Evolutionary conservation across 441 rosid species (phyloP), one percentile per base, ranked within the genome.

Genomic region (Eutrema salsugineum): DNA sequence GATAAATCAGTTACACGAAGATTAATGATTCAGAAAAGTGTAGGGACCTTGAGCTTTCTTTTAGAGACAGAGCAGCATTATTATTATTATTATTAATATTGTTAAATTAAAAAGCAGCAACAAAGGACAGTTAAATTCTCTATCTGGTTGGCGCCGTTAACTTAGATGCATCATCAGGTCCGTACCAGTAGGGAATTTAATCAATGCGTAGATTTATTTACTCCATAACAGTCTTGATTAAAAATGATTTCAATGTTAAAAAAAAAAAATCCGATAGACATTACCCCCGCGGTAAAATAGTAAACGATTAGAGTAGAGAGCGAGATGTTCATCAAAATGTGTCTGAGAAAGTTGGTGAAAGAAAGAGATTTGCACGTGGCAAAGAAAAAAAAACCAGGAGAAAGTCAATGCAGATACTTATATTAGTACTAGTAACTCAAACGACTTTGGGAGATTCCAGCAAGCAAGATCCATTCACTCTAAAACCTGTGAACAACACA

Each of bases 241-340:
- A n/a, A 30, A 49, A 15, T 24, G 20, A 7, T 33, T 8, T 3
- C 19, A 33, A 4, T 30, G 57, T 47, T n/a, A 62, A 61, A 35
- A 11, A n/a, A 16, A 24, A 24, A 20, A 49, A 17, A 39, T 17
- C 12, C 44, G 43, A 15, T 42, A 43, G 60, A 70, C 51, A 49
- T 70, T 49, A 50, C 19, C 75, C 75, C 61, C 53, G 42, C 22
- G 20, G 14, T 42, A 38, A 35, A 51, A 14, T 28, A 40, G 22
- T 44, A 39, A 39, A 61, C 28, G 46, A 71, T 42, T 49, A 60
- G 27, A 24, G 74, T 20, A 42, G 62, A 55, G 58, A 72, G 64
- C 71, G 58, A 72, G 65, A 64, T 72, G 65, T 72, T 64, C 65
- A 47, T 72, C 64, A 36, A 64, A 44, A 8, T 36, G 68, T 50